Base-by-base conservation (phyloP, 495 filamentous ascomycete species). In the Talaromyces liani region DNA sequence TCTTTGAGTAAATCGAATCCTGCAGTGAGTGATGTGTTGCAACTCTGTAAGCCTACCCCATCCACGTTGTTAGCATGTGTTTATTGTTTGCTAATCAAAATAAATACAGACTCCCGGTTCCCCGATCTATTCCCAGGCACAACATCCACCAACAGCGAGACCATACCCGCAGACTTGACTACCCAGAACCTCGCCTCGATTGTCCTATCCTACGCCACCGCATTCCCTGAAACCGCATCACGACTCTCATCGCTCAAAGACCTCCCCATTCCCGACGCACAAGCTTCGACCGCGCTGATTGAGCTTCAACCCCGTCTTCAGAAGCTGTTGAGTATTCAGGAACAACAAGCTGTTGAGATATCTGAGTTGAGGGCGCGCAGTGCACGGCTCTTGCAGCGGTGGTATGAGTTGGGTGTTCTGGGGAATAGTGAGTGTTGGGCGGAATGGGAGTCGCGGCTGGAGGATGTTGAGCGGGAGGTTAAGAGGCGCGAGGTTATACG, bases 231-330 rank as follows among this genome's bases (percentile, higher is more conserved):
- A 22, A 91, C 88, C 0, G 86, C 88, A 6, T 96, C 92, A 0
- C 87, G 87, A 8, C 83, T 96, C 7, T 88, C 87, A n/a, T 88
- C 89, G 1, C 85, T 93, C 18, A 81, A 83, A 33, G 92, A 96
- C 76, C 84, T 89, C 1, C 86, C 90, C 5, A 76, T 97, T 8
- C 91, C 93, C 2, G 83, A 89, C 47, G 79, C 90, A 0, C 76
- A 84, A 41, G 76, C 79, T 45, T 89, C 90, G n/a, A 79, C 87
- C 2, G 75, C 80, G 10, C 75, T 98, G 0, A 85, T 90, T 25
- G 77, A 84, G 20, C 77, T 96, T 2, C 77, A 85, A 24, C 91
- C 92, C 12, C 82, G 89, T 12, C 81, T 97, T 68, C 84, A 87
- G 59, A 82, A 78, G n/a, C 66, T 89, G 5, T 82, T 88, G 66